Conservation (phyloP, 192 early-diverging fungal genomes). For the Helicostylum pulchrum region DNA sequence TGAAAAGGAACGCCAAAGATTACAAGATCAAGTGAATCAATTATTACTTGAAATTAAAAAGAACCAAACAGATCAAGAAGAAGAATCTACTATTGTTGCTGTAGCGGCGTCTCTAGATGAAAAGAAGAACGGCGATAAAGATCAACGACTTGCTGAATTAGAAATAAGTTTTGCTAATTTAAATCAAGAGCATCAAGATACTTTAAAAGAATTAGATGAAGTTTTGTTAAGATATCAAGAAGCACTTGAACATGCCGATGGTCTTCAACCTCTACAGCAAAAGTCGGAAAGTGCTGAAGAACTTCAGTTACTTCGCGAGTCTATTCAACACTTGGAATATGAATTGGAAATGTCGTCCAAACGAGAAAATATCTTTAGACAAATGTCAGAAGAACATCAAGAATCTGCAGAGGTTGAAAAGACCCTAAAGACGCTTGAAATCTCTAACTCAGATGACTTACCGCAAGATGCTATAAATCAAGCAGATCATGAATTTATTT, state of each 20-base stretch:
- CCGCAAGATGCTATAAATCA: background rate
- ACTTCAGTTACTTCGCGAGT: constrained; percentile 4
- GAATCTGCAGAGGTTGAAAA: constrained; percentile 10
- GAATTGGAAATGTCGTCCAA: constrained; percentile 9
- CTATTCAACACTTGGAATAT: constrained; percentile 15
- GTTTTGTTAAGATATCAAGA: constrained; percentile 24
- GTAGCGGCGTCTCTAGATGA: constrained; percentile 3
- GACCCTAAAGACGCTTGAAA: constrained; percentile 6
- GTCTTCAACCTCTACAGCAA: background rate
- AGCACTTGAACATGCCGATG: constrained; percentile 17
- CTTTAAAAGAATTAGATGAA: constrained; percentile 22
- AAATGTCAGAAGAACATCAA: constrained; percentile 12
- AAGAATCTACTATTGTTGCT: background rate
- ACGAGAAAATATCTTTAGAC: constrained; percentile 3
- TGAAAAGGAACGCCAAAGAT: constrained; percentile 2
- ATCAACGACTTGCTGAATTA: constrained; percentile 3
- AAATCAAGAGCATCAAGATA: constrained; percentile 23
- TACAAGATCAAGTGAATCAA: constrained; percentile 5
- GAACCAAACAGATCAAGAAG: constrained; percentile 2
- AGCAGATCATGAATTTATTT: background rate
- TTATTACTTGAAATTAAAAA: background rate
- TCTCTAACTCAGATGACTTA: background rate
- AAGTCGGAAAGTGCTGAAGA: constrained; percentile 2
- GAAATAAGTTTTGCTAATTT: background rate
- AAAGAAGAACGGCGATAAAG: background rate